A percentile compares a stretch with the other conserved stretches of the same genome.
phyloP scores from a whole-genome alignment of 2,329 filamentous ascomycete genomes.

The Dryadomyces quercivorus region DNA sequence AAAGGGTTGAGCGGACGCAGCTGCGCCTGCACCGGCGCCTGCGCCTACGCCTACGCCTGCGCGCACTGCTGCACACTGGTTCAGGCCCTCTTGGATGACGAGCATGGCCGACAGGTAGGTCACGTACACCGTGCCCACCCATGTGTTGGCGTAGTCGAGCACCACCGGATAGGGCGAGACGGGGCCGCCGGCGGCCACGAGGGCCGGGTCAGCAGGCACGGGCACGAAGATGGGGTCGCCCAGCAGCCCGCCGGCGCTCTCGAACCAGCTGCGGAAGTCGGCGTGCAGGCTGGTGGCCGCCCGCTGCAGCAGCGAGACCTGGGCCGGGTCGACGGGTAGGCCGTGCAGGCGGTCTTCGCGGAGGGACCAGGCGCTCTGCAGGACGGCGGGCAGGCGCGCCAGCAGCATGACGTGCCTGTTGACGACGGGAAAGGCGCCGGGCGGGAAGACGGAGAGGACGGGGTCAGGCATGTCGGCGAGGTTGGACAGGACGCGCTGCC shows the following conservation, averaged over 20 bases:
- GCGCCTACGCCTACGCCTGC: background rate
- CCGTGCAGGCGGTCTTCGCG: slow-evolving; percentile 18
- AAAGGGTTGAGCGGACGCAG: slow-evolving; percentile 6
- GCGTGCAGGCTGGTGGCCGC: slow-evolving; percentile 17
- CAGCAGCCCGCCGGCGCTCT: slow-evolving; percentile 8
- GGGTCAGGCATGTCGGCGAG: background rate
- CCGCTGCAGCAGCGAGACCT: slow-evolving; percentile 18
- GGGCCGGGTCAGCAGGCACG: slow-evolving; percentile 14
- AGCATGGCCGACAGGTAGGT: slow-evolving; percentile 26
- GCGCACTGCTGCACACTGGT: slow-evolving; percentile 16
- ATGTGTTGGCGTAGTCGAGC: slow-evolving; percentile 19
- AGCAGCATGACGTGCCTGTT: slow-evolving; percentile 23
- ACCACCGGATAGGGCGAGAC: slow-evolving; percentile 21
- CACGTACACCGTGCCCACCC: slow-evolving; percentile 23
- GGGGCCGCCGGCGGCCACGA: slow-evolving; percentile 18
- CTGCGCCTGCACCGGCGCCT: background rate
- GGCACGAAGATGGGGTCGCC: slow-evolving; percentile 2
- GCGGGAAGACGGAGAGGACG: background rate
- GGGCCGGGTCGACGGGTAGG: slow-evolving; percentile 16
- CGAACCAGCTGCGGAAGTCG: slow-evolving; percentile 21
- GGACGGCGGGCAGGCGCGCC: slow-evolving; percentile 21
- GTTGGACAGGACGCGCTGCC: slow-evolving; percentile 20
- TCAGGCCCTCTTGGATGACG: slow-evolving; percentile 26
- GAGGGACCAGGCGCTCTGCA: slow-evolving; percentile 20
- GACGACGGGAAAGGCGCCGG: slow-evolving; percentile 13